Evolutionary conservation across 352 stramenopile genomes (phyloP), one percentile per base, ranked within the genome.

Genomic region (Pseudoperonospora humuli): DNA sequence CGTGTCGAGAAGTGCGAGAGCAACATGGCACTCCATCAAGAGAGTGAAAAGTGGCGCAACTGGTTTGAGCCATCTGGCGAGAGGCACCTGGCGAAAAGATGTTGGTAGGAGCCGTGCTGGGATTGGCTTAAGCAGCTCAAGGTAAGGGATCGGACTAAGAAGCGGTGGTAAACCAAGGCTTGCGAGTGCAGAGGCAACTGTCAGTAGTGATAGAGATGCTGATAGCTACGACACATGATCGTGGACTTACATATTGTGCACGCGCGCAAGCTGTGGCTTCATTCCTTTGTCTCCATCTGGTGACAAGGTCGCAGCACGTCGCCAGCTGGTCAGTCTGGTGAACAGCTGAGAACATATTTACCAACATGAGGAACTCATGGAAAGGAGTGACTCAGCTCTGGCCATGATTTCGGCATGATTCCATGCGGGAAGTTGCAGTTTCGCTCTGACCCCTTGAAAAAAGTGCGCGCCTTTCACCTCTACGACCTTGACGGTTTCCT

Each of bases 311-410:
- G n/a, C n/a, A n/a, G n/a, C n/a, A n/a, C n/a, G 17, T 39, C 18
- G 33, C 9, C 33, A 39, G 33, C 1, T n/a, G 17, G 25, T 23
- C 19, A 39, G 25, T 28, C 25, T 39, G 35, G 39, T 27, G 34
- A 51, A 25, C 44, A 44, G 25, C 26, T 52, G 35, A 45, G 44
- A 8, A 11, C 17, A 10, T 54, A 28, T 44, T 53, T 53, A 54
- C 45, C 45, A 54, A 14, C 32, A 20, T 13, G 19, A 18, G 18
- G 3, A 23, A 3, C 13, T 17, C 7, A 37, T 37, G 5, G 14
- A 37, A 37, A 10, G 18, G 5, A 36, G 29, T 36, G 32, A 20
- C 32, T 21, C 14, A 36, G 29, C 8, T 23, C 8, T 2, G 32
- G 3, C 10, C 33, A 14, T 39, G 25, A 23, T 39, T 18, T 39